Percentiles rank a stretch among this genome's conserved stretches.
Evolutionary conservation across 2,329 filamentous ascomycete genomes (phyloP).

Genomic region (Alternaria sp.): DNA sequence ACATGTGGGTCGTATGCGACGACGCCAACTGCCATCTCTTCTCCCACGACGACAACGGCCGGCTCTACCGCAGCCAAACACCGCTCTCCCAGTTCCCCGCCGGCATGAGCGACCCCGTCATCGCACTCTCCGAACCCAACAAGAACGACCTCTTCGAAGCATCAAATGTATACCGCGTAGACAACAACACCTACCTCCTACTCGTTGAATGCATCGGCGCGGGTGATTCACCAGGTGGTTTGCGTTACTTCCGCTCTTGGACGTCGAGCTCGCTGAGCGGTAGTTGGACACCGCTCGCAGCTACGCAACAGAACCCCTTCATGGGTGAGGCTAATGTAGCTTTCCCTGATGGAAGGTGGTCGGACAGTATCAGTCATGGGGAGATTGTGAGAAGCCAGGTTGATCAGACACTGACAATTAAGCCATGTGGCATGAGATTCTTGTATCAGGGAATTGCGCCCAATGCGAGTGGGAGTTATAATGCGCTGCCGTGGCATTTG

Average conservation of each 20-base stretch:
- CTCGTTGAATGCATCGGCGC: slow-evolving; percentile 52
- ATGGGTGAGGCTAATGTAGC: slow-evolving; percentile 49
- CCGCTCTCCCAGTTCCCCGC: slow-evolving; percentile 45
- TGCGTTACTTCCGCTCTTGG: slow-evolving; percentile 54
- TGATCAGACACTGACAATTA: slow-evolving; percentile 52
- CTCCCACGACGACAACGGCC: slow-evolving; percentile 54
- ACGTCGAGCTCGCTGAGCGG: slow-evolving; percentile 46
- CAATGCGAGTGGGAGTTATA: slow-evolving; percentile 41
- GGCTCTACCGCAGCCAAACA: slow-evolving; percentile 52
- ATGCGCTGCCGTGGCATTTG: slow-evolving; percentile 51
- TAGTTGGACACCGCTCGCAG: slow-evolving; percentile 47
- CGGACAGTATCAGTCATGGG: slow-evolving; percentile 50
- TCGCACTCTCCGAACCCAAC: slow-evolving; percentile 40
- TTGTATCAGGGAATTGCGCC: slow-evolving; percentile 54
- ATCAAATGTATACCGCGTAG: slow-evolving; percentile 48
- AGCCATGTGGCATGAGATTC: slow-evolving; percentile 45
- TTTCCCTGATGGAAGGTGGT: slow-evolving; percentile 49
- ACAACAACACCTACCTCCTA: slow-evolving; percentile 47
- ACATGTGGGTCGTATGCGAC: slow-evolving; percentile 57
- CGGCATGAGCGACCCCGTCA: slow-evolving; percentile 50
- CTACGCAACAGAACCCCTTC: slow-evolving; percentile 51
- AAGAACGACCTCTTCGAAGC: slow-evolving; percentile 51
- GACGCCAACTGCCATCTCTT: slow-evolving; percentile 49
- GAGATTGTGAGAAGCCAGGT: slow-evolving; percentile 45
- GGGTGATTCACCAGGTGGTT: slow-evolving; percentile 26